phyloP scores from a whole-genome alignment of 2,329 filamentous ascomycete species.

The Penicillium sp. region DNA sequence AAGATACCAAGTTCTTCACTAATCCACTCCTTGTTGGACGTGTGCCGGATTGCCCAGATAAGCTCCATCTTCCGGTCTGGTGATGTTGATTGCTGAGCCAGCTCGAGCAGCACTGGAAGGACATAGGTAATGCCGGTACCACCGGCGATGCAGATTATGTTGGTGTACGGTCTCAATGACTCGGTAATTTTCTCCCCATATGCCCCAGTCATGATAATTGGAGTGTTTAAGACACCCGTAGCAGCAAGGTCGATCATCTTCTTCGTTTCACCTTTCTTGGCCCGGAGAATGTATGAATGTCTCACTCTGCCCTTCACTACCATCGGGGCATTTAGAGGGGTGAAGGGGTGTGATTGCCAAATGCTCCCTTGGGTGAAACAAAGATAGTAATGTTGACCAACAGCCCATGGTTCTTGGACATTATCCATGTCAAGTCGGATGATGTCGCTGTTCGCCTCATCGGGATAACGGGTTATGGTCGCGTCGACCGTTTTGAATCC shows the following conservation, averaged over 20 bases:
- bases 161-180: conserved; percentile 42
- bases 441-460: conserved; percentile 59
- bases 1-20: conserved; percentile 55
- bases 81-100: conserved; percentile 23
- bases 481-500: conserved; percentile 36
- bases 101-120: conserved; percentile 50
- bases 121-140: conserved; percentile 61
- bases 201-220: conserved; percentile 61
- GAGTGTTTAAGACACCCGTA: conserved; percentile 39
- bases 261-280: conserved; percentile 42
- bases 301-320: conserved; percentile 25
- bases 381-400: conserved; percentile 71
- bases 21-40: conserved; percentile 58
- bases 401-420: conserved; percentile 58
- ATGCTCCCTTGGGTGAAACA: conserved; percentile 65
- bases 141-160: conserved; percentile 54
- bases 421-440: conserved; percentile 66
- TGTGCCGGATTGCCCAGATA: conserved; percentile 63
- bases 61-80: conserved; percentile 55
- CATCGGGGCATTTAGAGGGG: conserved; percentile 56
- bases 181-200: conserved; percentile 57
- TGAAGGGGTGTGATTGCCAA: conserved; percentile 73
- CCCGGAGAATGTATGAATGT: conserved; percentile 47
- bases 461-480: conserved; percentile 55
- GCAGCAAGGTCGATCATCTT: conserved; percentile 25